Conservation (phyloP, 352 stramenopile genomes). For the Aphanomyces astaci region DNA sequence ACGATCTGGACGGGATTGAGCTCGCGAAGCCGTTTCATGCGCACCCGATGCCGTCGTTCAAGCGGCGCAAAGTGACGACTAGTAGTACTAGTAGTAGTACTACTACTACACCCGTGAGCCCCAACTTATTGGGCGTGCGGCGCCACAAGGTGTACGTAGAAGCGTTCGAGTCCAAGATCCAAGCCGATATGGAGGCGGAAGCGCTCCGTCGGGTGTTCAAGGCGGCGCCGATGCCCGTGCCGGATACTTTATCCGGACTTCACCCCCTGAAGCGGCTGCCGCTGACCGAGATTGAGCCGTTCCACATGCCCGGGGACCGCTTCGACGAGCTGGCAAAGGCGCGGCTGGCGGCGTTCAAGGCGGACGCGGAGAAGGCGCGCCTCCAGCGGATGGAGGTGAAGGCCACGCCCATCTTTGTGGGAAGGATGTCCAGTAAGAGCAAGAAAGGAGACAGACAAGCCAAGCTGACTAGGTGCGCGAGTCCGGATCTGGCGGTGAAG, state of each 20-base stretch:
- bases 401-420: conserved; percentile 10
- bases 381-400: background rate
- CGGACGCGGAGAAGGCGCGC: background rate
- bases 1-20: conserved; percentile 14
- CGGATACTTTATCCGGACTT: background rate
- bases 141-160: conserved; percentile 6
- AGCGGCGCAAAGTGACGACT: background rate
- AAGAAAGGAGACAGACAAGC: background rate
- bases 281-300: background rate
- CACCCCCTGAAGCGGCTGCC: background rate
- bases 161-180: background rate
- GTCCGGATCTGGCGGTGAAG: conserved; percentile 11
- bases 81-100: background rate
- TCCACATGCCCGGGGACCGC: conserved; percentile 10
- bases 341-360: background rate
- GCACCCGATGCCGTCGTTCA: background rate
- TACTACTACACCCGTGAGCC: background rate
- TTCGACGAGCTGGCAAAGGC: conserved; percentile 9
- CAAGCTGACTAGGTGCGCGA: conserved; percentile 7
- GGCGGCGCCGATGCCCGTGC: conserved; percentile 6
- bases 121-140: background rate
- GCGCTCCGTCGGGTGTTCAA: conserved; percentile 6
- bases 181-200: background rate
- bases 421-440: background rate
- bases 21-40: conserved; percentile 17